Base-by-base conservation (phyloP, 352 stramenopile genomes). In the Aphanomyces euteiches region DNA sequence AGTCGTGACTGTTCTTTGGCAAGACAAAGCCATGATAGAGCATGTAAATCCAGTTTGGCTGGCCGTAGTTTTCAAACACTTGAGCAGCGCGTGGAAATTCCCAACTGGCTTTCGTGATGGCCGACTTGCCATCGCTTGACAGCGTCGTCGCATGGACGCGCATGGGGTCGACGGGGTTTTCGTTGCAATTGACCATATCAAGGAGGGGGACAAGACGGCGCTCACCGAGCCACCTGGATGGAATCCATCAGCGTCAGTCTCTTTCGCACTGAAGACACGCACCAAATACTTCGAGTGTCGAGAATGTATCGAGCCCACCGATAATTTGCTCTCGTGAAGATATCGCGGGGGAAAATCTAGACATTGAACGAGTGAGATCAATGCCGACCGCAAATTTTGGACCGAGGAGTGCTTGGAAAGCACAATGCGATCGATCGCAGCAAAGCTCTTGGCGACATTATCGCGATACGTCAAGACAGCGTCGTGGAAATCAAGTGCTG, bases 11-110 rank as follows among this genome's bases (percentile, higher is more conserved):
- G 77, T 97, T 97, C 5, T 68, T 21, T 1, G 43, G 8, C 5
- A 98, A 73, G 21, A 90, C 82, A 63, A 98, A 98, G 40, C 93
- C 93, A 74, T 98, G 93, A 74, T 95, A 97, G 4, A 95, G 54
- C 57, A 97, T 78, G 72, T 97, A 97, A 63, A 97, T 95, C 78
- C 97, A 88, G 77, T 98, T 98, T 19, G 92, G 79, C 77, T 98
- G 92, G 1, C 85, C 92, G 73, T 98, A 98, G 78, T 98, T 95
- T 72, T 98, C 93, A 38, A 98, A 88, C 47, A 98, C 73, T 59
- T 97, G 78, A 15, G 92, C 77, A 7, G 83, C 86, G 15, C 53
- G 38, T 15, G 66, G 58, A 38, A 97, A 96, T 1, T 56, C 58
- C 83, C 78, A 90, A 0, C 84, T 88, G 36, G 90, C 79, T 12